Base-by-base conservation (phyloP, 2,329 filamentous ascomycete genomes). In the Elsinoe batatas region DNA sequence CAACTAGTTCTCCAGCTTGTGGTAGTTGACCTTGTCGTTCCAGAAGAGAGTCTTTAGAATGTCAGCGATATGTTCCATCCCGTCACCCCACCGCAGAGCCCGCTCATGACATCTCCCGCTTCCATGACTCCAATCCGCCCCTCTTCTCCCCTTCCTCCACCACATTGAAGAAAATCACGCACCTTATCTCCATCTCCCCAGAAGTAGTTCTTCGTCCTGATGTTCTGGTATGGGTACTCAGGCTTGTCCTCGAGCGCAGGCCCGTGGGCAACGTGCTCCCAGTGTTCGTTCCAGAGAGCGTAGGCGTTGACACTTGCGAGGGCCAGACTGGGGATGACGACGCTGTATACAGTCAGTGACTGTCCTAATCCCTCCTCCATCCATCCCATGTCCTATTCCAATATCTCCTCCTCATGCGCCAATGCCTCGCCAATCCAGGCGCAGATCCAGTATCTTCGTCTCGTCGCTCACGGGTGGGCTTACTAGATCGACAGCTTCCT, bases 141-240 rank as follows among this genome's bases (percentile, higher is more conserved):
- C 26, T 8, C 26, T 8, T 30, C 4, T 2, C 26, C 26, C 26
- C 5, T 8, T 30, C 22, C 22, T 30, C 26, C 26, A 30, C 26
- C 26, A 8, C 3, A 8, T 30, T 30, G 7, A 2, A 30, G 7
- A 5, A 36, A 56, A 57, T 18, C 12, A 68, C 78, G 67, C 63
- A 89, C 87, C 87, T 97, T 93, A 78, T 98, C 93, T 69, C 93
- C 93, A 69, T 97, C 79, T 63, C 91, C 91, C 87, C 87, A 98
- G 68, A 82, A 84, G 80, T 76, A 98, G 82, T 95, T 96, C 85
- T 93, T 96, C 72, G 82, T 81, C 71, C 93, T 87, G 73, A 98
- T 87, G 81, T 98, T 98, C 82, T 95, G 88, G 83, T 95, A 98
- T 58, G 90, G 77, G 76, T 97, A 98, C 79, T 97, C 88, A 67